These are phyloP conservation scores for Aspergillaceae sp. DNA, from an alignment of 2,329 filamentous ascomycete species.

Conservation along the genomic window DNA sequence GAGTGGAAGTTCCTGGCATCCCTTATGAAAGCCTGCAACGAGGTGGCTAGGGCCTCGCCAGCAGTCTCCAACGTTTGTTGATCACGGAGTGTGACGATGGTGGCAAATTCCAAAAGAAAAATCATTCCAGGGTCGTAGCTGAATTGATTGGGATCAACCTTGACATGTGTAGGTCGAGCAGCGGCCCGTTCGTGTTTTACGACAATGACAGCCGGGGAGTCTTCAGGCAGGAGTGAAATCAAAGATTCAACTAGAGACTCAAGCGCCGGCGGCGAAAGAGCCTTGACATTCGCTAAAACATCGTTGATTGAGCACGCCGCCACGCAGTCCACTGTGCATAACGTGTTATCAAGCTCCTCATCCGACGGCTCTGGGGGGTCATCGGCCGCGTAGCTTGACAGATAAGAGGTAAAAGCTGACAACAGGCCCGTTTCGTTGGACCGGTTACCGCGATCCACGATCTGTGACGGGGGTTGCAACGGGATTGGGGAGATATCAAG, in stretches of 20 bases:
- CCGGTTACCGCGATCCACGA: slow-evolving; percentile 79
- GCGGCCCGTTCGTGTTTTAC: slow-evolving; percentile 78
- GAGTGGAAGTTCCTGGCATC: slow-evolving; percentile 72
- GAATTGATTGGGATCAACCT: slow-evolving; percentile 47
- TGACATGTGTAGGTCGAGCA: slow-evolving; percentile 53
- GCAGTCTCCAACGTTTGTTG: slow-evolving; percentile 61
- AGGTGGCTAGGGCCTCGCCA: slow-evolving; percentile 70
- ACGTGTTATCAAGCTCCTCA: slow-evolving; percentile 89
- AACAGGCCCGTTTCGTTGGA: slow-evolving; percentile 76
- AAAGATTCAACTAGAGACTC: slow-evolving; percentile 62
- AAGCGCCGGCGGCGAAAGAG: slow-evolving; percentile 52
- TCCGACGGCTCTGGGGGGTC: slow-evolving; percentile 96
- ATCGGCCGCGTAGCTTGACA: slow-evolving; percentile 97
- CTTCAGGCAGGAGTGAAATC: slow-evolving; percentile 77
- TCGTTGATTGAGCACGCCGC: slow-evolving; percentile 78
- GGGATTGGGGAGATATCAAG: slow-evolving; percentile 74
- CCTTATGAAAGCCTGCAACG: slow-evolving; percentile 71
- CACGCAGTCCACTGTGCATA: slow-evolving; percentile 90
- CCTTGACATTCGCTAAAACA: slow-evolving; percentile 73
- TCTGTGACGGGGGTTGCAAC: slow-evolving; percentile 79
- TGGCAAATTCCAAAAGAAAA: slow-evolving; percentile 86
- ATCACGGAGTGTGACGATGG: slow-evolving; percentile 69
- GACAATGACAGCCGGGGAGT: slow-evolving; percentile 71
- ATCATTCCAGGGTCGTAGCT: slow-evolving; percentile 78
- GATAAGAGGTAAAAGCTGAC: slow-evolving; percentile 89